These are phyloP conservation scores for Rhamnella rubrinervis DNA, from an alignment of 331 rosid genomes.

Conservation along the genomic window DNA sequence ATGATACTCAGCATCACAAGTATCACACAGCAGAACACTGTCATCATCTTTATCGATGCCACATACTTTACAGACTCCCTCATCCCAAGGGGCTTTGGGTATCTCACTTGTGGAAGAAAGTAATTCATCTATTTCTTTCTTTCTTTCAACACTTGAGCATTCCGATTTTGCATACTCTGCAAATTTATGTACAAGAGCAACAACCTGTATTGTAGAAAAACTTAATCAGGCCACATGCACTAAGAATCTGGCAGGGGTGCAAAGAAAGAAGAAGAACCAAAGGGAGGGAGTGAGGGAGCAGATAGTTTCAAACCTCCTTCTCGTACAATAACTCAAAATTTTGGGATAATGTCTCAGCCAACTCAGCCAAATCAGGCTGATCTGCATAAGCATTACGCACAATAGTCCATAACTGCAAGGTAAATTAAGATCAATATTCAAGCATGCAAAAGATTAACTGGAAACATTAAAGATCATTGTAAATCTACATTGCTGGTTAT, in stretches of 20 bases:
- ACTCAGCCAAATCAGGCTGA: slow-evolving; percentile 81
- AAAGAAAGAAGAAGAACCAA: background rate
- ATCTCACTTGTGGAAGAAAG: slow-evolving; percentile 59
- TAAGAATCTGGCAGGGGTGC: background rate
- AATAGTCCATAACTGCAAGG: slow-evolving; percentile 87
- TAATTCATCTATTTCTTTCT: slow-evolving; percentile 61
- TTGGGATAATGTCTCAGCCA: slow-evolving; percentile 75
- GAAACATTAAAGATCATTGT: background rate
- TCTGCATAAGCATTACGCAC: slow-evolving; percentile 81
- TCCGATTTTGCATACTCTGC: slow-evolving; percentile 60
- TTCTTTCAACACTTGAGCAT: slow-evolving; percentile 56
- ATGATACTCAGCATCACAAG: slow-evolving; percentile 99
- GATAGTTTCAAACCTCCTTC: slow-evolving; percentile 56
- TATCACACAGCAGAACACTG: slow-evolving; percentile 92
- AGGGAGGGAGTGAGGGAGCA: slow-evolving; percentile 4
- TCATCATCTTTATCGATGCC: slow-evolving; percentile 99
- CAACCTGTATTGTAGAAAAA: slow-evolving; percentile 56
- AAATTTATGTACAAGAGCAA: slow-evolving; percentile 53
- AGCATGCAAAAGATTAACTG: slow-evolving; percentile 1
- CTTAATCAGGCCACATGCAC: slow-evolving; percentile 1
- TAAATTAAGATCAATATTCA: slow-evolving; percentile 9
- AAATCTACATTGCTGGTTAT: background rate
- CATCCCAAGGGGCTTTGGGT: slow-evolving; percentile 99
- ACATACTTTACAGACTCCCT: slow-evolving; percentile 99
- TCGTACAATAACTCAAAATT: slow-evolving; percentile 73